Conservation (phyloP, 306 rosid species). For the Arachis stenosperma region DNA sequence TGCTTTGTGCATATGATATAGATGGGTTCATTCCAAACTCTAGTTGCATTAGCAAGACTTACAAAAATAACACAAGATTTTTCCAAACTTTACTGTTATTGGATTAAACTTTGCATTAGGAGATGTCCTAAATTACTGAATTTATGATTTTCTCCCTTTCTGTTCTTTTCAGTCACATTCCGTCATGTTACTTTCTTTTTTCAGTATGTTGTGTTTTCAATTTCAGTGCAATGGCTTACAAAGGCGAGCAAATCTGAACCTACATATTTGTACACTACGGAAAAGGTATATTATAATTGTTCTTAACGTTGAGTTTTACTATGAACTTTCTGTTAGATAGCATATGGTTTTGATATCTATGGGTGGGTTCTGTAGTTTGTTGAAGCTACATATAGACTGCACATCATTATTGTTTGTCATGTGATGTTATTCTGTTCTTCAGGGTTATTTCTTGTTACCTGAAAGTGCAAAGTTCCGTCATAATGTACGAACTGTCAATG, state of each 20-base stretch:
- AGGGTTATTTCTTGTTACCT: constrained; percentile 97
- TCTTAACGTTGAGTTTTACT: constrained; percentile 13
- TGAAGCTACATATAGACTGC: constrained; percentile 33
- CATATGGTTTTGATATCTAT: constrained; percentile 28
- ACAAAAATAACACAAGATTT: constrained; percentile 3
- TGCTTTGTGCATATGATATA: neutral
- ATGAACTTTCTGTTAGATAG: neutral
- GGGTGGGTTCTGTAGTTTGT: constrained; percentile 29
- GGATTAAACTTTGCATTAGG: constrained; percentile 8
- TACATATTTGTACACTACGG: constrained; percentile 86
- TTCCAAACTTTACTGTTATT: constrained; percentile 8
- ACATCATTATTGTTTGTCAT: constrained; percentile 32
- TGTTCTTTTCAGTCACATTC: neutral
- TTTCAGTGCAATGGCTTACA: constrained; percentile 92
- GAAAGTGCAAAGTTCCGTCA: constrained; percentile 89
- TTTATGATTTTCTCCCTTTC: neutral
- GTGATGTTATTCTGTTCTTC: constrained; percentile 42
- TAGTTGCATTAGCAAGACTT: neutral
- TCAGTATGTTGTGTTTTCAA: constrained; percentile 31
- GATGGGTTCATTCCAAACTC: constrained; percentile 21
- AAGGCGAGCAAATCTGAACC: constrained; percentile 88
- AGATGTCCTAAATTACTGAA: constrained; percentile 7
- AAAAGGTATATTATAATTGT: constrained; percentile 63
- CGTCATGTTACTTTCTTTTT: constrained; percentile 32
- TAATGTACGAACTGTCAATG: constrained; percentile 79